phyloP scores from a whole-genome alignment of 805 yeast species.

The Candida tallmaniae region DNA sequence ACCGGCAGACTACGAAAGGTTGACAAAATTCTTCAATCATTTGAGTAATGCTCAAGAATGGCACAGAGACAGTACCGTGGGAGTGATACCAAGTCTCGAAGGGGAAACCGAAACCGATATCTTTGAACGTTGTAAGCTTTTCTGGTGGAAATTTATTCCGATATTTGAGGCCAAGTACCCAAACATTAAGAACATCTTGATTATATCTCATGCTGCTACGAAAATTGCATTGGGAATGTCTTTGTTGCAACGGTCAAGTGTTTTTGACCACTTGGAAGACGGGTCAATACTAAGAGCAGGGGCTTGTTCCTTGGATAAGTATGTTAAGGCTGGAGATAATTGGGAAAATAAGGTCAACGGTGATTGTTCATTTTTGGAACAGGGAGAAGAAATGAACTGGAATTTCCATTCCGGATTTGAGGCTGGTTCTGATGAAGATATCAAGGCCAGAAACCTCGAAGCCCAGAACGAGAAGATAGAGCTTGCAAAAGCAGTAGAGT shows the following conservation, averaged over 20 bases:
- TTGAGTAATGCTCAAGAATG: constrained; percentile 30
- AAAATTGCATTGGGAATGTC: constrained; percentile 85
- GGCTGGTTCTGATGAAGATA: constrained; percentile 89
- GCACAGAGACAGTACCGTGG: constrained; percentile 49
- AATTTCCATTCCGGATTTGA: constrained; percentile 69
- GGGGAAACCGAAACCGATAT: constrained; percentile 81
- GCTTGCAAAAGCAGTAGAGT: constrained; percentile 43
- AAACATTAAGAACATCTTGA: constrained; percentile 53
- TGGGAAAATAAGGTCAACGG: constrained; percentile 76
- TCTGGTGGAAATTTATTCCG: constrained; percentile 56
- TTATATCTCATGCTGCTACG: constrained; percentile 93
- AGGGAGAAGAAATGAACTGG: constrained; percentile 96
- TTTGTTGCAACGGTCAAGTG: constrained; percentile 48
- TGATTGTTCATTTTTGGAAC: constrained; percentile 58
- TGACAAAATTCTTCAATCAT: constrained; percentile 51
- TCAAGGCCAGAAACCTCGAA: constrained; percentile 47
- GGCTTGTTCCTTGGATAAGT: constrained; percentile 78
- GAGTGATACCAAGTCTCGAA: constrained; percentile 51
- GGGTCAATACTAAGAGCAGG: constrained; percentile 57
- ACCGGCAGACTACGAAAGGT: constrained; percentile 52
- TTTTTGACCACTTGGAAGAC: constrained; percentile 47
- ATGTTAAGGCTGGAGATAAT: constrained; percentile 18
- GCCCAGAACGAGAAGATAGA: constrained; percentile 24
- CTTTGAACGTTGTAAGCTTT: constrained; percentile 52
- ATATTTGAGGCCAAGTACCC: constrained; percentile 56